Percentiles rank a stretch among this genome's conserved stretches.
Evolutionary conservation across 129 eudicot genomes (phyloP).

Genomic region (Dittrichia graveolens): DNA sequence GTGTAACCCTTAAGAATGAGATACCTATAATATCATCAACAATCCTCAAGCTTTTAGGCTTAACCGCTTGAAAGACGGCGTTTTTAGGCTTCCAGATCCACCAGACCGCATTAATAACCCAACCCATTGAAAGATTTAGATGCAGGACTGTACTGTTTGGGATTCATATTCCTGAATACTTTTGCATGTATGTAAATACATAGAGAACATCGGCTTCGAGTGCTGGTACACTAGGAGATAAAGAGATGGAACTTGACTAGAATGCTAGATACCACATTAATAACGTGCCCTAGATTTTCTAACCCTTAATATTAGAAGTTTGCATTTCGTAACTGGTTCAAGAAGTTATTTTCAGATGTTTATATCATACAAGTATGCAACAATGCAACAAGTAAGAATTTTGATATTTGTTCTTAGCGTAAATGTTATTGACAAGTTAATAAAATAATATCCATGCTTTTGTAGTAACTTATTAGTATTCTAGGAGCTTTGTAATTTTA

Average conservation of each 20-base stretch:
- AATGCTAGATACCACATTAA: not conserved
- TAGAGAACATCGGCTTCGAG: not conserved
- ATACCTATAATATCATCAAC: too few relatives aligned
- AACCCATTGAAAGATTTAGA: too few relatives aligned
- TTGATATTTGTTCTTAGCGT: not conserved
- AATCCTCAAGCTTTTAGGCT: too few relatives aligned
- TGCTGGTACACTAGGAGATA: not conserved
- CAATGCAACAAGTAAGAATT: not conserved
- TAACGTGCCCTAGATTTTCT: not conserved
- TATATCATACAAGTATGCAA: not conserved
- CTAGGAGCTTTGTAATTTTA: not conserved
- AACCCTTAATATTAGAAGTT: not conserved
- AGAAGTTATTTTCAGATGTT: not conserved
- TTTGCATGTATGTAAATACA: not conserved
- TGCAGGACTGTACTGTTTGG: too few relatives aligned
- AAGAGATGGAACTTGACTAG: slow-evolving; percentile 1
- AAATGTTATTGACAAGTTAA: slow-evolving; percentile 16
- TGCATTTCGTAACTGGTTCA: not conserved
- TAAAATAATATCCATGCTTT: slow-evolving; percentile 6
- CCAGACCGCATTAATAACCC: too few relatives aligned
- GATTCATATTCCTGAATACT: too few relatives aligned
- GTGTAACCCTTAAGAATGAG: too few relatives aligned
- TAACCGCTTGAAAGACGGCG: too few relatives aligned
- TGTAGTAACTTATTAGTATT: not conserved
- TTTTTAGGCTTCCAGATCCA: too few relatives aligned